Evolutionary conservation across 805 yeast species (phyloP), one percentile per base, ranked within the genome.

Genomic region (Candida awuae): DNA sequence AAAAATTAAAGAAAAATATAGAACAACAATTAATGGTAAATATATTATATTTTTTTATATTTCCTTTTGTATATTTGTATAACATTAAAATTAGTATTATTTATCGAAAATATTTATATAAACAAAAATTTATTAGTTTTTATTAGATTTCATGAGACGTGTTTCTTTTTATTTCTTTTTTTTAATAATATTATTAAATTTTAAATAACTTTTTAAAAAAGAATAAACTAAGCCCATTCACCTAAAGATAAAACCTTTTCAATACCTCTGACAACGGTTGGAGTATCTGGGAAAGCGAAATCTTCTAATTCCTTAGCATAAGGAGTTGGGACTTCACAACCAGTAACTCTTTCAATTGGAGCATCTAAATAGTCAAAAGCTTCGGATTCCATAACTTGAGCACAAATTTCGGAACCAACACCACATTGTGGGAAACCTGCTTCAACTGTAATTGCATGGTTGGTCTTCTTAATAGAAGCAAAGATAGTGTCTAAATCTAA

Each of bases 321-420:
- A 50, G 99, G 99, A 53, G 98, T 92, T 66, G 99, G 99, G 23
- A 88, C 97, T 71, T 92, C 99, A 61, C 97, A 94, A 65, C 98
- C 98, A 44, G 98, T 92, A 56, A 88, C 90, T 75, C 99, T 86
- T 71, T 82, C 94, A 51, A 92, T 85, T 54, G 99, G 99, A 45
- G 97, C 94, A 67, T 92, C 99, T 60, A 92, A 77, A 77, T 87
- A 85, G 68, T 92, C 98, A 52, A 92, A 92, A 38, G 95, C 97
- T 67, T 88, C 97, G 43, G 94, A 78, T 71, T 92, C 99, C 96
- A 92, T 87, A 61, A 92, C 73, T 68, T 87, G 95, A 46, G 97
- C 98, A 63, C 88, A 77, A 57, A 92, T 84, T 74, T 92, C 99
- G 39, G 97, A 85, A 59, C 99, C 98, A 51, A 92, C 94, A 71